A percentile compares a stretch with the other conserved stretches of the same genome.
Evolutionary conservation across 2,329 filamentous ascomycete genomes (phyloP).

Genomic region (Raffaelea deltoideospora): DNA sequence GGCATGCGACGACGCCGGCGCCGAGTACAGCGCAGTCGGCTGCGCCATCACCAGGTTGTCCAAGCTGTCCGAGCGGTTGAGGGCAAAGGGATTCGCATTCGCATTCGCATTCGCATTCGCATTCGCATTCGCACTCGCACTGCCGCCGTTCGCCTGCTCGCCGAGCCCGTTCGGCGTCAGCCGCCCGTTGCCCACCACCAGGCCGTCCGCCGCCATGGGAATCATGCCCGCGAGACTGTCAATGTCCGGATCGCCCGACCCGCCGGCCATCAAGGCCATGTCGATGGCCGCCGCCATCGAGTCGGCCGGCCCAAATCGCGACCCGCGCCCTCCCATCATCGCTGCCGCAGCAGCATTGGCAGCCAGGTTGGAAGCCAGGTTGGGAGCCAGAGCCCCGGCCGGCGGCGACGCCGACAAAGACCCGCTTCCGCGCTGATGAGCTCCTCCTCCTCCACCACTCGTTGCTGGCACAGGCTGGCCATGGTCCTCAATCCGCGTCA

Average conservation of each 20-base stretch:
- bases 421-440: too few relatives aligned
- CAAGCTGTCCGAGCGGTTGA: constrained; percentile 47
- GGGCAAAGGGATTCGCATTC: too few relatives aligned
- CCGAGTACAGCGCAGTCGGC: constrained; percentile 46
- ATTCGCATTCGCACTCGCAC: too few relatives aligned
- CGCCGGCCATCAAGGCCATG: constrained; percentile 9
- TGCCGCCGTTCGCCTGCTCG: constrained; percentile 43
- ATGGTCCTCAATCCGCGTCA: constrained; percentile 64
- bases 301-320: constrained; percentile 11
- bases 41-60: constrained; percentile 48
- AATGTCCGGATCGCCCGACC: constrained; percentile 9
- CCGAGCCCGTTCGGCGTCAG: constrained; percentile 52
- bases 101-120: too few relatives aligned
- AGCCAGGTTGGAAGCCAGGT: constrained; percentile 15
- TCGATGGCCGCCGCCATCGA: constrained; percentile 10
- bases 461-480: constrained; percentile 17
- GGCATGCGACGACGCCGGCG: constrained; percentile 55
- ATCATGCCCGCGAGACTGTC: constrained; percentile 10
- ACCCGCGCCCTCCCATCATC: constrained; percentile 23
- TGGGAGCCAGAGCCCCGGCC: constrained; percentile 1
- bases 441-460: too few relatives aligned
- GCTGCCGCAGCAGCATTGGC: constrained; percentile 26
- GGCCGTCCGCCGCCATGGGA: constrained; percentile 3
- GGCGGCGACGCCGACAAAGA: not conserved
- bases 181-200: constrained; percentile 33